Percentiles rank a stretch among this genome's conserved stretches.
Conservation (phyloP, 495 filamentous ascomycete genomes). For the Podospora comata region DNA sequence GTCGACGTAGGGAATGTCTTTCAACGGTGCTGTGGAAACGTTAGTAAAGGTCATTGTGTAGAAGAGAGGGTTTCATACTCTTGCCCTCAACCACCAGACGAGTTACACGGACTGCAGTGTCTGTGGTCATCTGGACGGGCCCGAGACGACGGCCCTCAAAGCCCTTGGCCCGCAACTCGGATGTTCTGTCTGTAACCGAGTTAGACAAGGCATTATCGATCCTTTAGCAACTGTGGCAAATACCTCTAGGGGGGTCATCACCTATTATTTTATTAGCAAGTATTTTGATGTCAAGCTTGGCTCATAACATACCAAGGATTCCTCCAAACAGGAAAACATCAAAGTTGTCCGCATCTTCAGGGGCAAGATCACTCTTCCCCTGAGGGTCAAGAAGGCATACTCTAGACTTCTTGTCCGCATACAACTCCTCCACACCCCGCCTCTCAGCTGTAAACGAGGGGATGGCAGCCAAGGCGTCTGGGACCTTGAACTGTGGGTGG, state of each 20-base stretch:
- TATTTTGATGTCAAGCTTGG: neutral
- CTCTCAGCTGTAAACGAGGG: constrained; percentile 64
- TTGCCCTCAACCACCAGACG: constrained; percentile 81
- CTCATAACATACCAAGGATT: constrained; percentile 70
- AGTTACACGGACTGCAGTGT: constrained; percentile 92
- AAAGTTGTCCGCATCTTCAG: constrained; percentile 77
- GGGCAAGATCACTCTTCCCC: constrained; percentile 72
- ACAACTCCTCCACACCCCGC: constrained; percentile 74
- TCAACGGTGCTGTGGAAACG: constrained; percentile 57
- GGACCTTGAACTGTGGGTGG: constrained; percentile 62
- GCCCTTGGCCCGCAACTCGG: constrained; percentile 87
- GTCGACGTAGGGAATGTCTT: constrained; percentile 76
- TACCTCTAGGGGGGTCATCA: constrained; percentile 92
- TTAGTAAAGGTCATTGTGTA: constrained; percentile 7
- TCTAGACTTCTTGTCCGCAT: constrained; percentile 55
- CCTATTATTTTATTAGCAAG: constrained; percentile 46
- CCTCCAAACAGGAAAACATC: constrained; percentile 94
- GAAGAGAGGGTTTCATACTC: constrained; percentile 47
- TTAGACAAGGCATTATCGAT: constrained; percentile 5
- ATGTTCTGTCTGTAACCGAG: constrained; percentile 70
- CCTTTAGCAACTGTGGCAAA: constrained; percentile 20
- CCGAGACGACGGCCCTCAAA: constrained; percentile 85
- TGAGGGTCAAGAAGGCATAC: constrained; percentile 89
- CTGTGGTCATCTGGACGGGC: constrained; percentile 96
- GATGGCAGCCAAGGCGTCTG: constrained; percentile 55